These are phyloP conservation scores for Beauveria bassiana DNA, from an alignment of 2,329 filamentous ascomycete genomes.

Conservation along the genomic window DNA sequence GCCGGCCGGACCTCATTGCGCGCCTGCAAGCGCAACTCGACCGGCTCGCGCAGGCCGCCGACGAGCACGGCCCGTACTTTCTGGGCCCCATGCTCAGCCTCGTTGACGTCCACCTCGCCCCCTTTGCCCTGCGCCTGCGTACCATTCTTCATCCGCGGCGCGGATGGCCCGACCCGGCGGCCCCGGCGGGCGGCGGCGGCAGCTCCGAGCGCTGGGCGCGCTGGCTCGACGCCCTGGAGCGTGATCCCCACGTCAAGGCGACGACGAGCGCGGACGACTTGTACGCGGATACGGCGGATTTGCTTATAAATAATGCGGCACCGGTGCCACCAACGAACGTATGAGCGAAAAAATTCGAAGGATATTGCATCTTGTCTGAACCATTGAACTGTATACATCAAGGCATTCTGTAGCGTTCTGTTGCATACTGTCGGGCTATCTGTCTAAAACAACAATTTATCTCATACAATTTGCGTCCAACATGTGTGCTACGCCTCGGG, in stretches of 20 bases:
- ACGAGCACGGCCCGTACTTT: constrained; percentile 61
- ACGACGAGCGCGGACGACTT: constrained; percentile 57
- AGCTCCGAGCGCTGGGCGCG: constrained; percentile 51
- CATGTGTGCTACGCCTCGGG: background rate
- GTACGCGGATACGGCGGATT: constrained; percentile 51
- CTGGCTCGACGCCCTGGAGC: constrained; percentile 65
- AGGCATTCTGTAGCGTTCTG: background rate
- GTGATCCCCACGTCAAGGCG: constrained; percentile 51
- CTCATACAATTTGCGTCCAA: background rate
- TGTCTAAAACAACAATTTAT: background rate
- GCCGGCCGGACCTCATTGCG: constrained; percentile 50
- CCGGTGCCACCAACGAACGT: background rate
- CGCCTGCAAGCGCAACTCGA: constrained; percentile 60
- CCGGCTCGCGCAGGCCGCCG: constrained; percentile 38
- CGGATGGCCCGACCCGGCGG: constrained; percentile 45
- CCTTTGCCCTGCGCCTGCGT: constrained; percentile 64
- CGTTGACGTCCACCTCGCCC: constrained; percentile 69
- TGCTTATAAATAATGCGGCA: constrained; percentile 24
- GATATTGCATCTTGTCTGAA: background rate
- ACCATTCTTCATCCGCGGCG: constrained; percentile 57
- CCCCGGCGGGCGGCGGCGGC: background rate
- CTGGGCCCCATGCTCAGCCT: constrained; percentile 43
- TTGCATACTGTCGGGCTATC: background rate
- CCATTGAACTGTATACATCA: background rate
- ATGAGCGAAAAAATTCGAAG: background rate